phyloP scores from a whole-genome alignment of 768 basidiomycete genomes.

The Dictyophora rubrovolvata region DNA sequence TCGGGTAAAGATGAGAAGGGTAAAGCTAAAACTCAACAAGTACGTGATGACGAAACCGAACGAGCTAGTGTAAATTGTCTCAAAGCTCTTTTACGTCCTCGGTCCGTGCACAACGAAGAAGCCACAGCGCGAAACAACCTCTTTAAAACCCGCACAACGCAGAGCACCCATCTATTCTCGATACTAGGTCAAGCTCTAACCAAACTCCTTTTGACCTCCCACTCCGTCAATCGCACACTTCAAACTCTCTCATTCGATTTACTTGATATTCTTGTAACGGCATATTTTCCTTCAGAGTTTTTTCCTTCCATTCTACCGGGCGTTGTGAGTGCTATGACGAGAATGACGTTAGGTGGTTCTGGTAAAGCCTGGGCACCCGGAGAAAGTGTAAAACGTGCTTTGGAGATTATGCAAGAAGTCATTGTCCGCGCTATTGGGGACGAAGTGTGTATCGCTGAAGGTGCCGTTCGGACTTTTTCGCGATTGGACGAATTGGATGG shows the following conservation, averaged over 20 bases:
- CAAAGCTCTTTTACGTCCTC: constrained; percentile 47
- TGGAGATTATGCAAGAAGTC: constrained; percentile 44
- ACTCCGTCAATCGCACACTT: constrained; percentile 48
- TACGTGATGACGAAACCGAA: constrained; percentile 72
- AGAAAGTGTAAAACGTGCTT: constrained; percentile 47
- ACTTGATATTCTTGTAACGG: constrained; percentile 33
- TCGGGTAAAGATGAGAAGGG: too few relatives aligned
- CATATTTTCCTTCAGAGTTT: constrained; percentile 40
- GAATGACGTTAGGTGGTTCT: constrained; percentile 42
- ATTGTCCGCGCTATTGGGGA: constrained; percentile 58
- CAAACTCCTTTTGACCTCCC: constrained; percentile 50
- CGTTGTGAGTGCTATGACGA: constrained; percentile 66
- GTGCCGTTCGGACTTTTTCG: constrained; percentile 42
- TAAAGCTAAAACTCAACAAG: constrained; percentile 36
- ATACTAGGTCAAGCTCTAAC: constrained; percentile 78
- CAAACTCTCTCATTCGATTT: constrained; percentile 55
- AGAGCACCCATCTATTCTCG: constrained; percentile 46
- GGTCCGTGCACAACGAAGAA: constrained; percentile 22
- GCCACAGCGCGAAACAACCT: constrained; percentile 25
- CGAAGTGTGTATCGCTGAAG: constrained; percentile 51
- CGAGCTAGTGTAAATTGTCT: constrained; percentile 64
- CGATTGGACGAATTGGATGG: constrained; percentile 55
- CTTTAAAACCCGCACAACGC: constrained; percentile 30
- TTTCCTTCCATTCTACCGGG: constrained; percentile 74
- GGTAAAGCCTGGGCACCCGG: constrained; percentile 64